phyloP scores from a whole-genome alignment of 805 yeast genomes.

The Monosporozyma aerobia region DNA sequence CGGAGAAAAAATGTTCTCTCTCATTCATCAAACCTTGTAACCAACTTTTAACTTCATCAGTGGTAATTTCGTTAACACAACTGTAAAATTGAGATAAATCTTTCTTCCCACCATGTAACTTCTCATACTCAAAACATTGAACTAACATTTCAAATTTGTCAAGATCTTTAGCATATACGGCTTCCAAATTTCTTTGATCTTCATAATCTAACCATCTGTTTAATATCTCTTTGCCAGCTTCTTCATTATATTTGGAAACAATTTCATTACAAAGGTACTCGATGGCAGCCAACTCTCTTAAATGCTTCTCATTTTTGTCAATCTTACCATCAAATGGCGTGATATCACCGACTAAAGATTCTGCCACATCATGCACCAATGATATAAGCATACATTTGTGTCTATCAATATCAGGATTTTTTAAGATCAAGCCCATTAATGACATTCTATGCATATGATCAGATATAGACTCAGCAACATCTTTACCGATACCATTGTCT shows the following conservation, averaged over 20 bases:
- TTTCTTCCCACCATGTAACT: slow-evolving; percentile 42
- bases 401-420: slow-evolving; percentile 41
- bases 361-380: slow-evolving; percentile 89
- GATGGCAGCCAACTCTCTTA: slow-evolving; percentile 69
- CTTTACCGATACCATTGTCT: slow-evolving; percentile 45
- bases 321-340: slow-evolving; percentile 67
- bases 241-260: slow-evolving; percentile 52
- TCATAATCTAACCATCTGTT: slow-evolving; percentile 87
- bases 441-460: slow-evolving; percentile 97
- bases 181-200: slow-evolving; percentile 70
- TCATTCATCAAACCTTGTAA: slow-evolving; percentile 48
- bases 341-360: slow-evolving; percentile 87
- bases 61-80: slow-evolving; percentile 54
- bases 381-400: slow-evolving; percentile 77
- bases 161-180: slow-evolving; percentile 82
- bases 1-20: slow-evolving; percentile 26
- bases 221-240: slow-evolving; percentile 53
- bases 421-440: slow-evolving; percentile 61
- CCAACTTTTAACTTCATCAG: slow-evolving; percentile 60
- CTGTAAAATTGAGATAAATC: slow-evolving; percentile 61
- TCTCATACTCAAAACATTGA: slow-evolving; percentile 80
- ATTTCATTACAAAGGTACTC: slow-evolving; percentile 47
- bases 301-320: slow-evolving; percentile 71
- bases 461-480: slow-evolving; percentile 51
- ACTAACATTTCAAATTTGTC: slow-evolving; percentile 85